These are phyloP conservation scores for Glebionis coronaria DNA, from an alignment of 129 eudicot genomes.

Conservation along the genomic window DNA sequence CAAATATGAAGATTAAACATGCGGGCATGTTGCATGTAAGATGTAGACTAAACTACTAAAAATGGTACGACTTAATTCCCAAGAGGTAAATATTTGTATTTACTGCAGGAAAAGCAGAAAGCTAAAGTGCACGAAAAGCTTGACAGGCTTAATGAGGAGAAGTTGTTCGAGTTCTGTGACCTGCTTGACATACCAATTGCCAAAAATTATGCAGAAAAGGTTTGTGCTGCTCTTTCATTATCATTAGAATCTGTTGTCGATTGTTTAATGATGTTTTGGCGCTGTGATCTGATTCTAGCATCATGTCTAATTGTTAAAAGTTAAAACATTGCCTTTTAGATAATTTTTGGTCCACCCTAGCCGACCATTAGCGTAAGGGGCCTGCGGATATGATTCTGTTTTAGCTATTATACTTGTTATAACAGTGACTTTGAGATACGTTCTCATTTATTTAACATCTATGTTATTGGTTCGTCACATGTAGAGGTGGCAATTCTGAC, in stretches of 20 bases:
- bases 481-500: background rate
- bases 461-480: slow-evolving; percentile 1
- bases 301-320: slow-evolving; percentile 7
- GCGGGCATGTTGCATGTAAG: background rate
- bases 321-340: no score
- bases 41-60: slow-evolving; percentile 2
- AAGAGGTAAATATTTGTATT: slow-evolving; percentile 4
- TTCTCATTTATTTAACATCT: background rate
- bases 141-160: slow-evolving; percentile 80
- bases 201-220: slow-evolving; percentile 69
- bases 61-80: background rate
- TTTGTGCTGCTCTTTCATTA: slow-evolving; percentile 32
- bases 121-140: slow-evolving; percentile 70
- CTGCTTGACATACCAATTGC: slow-evolving; percentile 65
- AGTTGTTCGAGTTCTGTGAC: slow-evolving; percentile 81
- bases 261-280: slow-evolving; percentile 10
- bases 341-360: slow-evolving; percentile 3
- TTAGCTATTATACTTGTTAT: background rate
- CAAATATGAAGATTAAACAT: slow-evolving; percentile 2
- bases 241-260: background rate
- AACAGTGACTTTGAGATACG: background rate
- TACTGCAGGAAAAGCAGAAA: slow-evolving; percentile 82
- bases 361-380: background rate
- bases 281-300: background rate
- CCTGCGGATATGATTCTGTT: no score